Conservation (phyloP, 345 rosid genomes). For the Alliaria petiolata region DNA sequence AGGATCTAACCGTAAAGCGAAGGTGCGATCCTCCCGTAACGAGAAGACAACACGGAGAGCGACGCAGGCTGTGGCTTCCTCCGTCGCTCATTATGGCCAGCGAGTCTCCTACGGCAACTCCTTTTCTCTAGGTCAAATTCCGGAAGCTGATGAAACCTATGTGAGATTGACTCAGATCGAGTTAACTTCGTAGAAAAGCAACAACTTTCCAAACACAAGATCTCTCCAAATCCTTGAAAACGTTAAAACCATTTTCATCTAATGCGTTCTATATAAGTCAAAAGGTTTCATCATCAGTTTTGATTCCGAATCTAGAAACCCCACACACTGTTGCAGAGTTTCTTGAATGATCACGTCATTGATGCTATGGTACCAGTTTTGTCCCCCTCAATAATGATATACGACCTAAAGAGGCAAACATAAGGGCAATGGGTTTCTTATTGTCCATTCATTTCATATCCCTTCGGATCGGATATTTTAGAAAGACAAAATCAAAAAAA, state of each 20-base stretch:
- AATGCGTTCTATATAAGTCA: not conserved
- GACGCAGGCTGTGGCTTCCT: constrained; percentile 88
- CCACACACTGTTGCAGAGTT: not conserved
- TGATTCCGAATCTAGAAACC: not conserved
- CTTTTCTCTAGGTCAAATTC: constrained; percentile 96
- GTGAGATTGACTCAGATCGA: not conserved
- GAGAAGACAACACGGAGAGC: constrained; percentile 41
- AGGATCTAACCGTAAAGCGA: constrained; percentile 51
- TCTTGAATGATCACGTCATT: constrained; percentile 12
- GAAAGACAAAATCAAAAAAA: constrained; percentile 2
- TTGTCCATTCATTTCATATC: constrained; percentile 38
- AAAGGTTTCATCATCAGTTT: constrained; percentile 1
- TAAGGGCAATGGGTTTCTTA: constrained; percentile 4
- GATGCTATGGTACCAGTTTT: constrained; percentile 15
- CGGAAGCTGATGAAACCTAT: constrained; percentile 87
- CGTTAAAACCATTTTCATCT: not conserved
- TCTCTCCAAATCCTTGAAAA: not conserved
- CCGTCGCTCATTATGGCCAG: constrained; percentile 92
- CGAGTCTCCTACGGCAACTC: constrained; percentile 92
- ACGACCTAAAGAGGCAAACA: constrained; percentile 26
- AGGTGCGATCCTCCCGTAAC: constrained; percentile 49
- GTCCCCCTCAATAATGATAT: constrained; percentile 34
- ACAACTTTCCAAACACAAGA: not conserved
- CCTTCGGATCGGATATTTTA: constrained; percentile 7
- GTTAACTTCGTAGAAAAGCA: constrained; percentile 27